Evolutionary conservation across 805 yeast genomes (phyloP).

Genomic region (Lipomyces sp.): DNA sequence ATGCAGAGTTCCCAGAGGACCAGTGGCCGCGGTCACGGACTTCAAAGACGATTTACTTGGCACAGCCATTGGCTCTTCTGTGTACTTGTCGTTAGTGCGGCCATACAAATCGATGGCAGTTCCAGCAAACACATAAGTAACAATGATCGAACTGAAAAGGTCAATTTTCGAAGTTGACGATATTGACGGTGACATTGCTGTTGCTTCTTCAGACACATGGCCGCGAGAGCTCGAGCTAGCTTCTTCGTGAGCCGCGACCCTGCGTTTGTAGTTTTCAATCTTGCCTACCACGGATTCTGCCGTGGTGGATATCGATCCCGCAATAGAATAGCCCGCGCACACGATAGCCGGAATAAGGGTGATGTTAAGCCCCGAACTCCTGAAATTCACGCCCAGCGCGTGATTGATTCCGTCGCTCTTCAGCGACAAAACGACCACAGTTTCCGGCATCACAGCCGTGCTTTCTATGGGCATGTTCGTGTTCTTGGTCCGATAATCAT

Average conservation of each 20-base stretch:
- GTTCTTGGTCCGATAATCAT: neutral
- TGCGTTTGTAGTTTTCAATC: constrained; percentile 14
- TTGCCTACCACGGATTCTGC: constrained; percentile 8
- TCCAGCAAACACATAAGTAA: constrained; percentile 23
- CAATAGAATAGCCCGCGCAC: constrained; percentile 6
- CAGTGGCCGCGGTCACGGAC: neutral
- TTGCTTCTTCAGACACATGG: too few species aligned
- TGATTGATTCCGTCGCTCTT: constrained; percentile 8
- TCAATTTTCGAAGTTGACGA: neutral
- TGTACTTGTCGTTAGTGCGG: constrained; percentile 18
- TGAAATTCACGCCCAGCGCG: constrained; percentile 10
- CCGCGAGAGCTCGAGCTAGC: neutral
- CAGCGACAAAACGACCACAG: constrained; percentile 10
- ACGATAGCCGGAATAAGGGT: constrained; percentile 16
- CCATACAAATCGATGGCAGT: constrained; percentile 24
- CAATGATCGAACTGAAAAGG: constrained; percentile 11
- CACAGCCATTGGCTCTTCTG: constrained; percentile 16
- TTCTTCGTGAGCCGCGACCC: constrained; percentile 10
- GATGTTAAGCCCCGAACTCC: constrained; percentile 13
- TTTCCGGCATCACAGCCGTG: constrained; percentile 17
- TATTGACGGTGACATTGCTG: neutral
- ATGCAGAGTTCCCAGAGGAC: constrained; percentile 22
- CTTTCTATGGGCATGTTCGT: constrained; percentile 2
- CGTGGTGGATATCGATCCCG: constrained; percentile 6
- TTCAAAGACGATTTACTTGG: neutral